Base-by-base conservation (phyloP, 1,139 yeast genomes). In the Suhomyces maxii region DNA sequence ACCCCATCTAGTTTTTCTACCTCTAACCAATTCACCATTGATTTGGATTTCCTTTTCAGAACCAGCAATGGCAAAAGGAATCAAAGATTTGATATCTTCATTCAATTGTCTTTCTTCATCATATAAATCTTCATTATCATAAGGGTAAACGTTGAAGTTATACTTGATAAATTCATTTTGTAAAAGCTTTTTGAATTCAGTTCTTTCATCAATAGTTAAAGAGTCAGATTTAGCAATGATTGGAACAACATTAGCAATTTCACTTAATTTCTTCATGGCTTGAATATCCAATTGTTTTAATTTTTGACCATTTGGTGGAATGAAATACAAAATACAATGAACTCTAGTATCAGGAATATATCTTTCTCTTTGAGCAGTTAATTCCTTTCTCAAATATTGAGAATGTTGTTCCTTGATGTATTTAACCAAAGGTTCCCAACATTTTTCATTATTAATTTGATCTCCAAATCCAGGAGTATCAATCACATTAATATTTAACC, bases 381-480 rank as follows among this genome's bases (percentile, higher is more conserved):
- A 84, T 71, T 93, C 99, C 68, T 89, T 89, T 70, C 98, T 86
- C 65, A 93, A 79, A 66, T 88, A 93, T 60, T 86, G 87, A 32
- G 96, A 87, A 68, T 93, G 96, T 72, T 93, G 99, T 67, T 93
- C 99, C 72, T 91, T 90, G 65, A 93, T 89, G 69, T 91, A 91
- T 70, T 89, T 90, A 57, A 91, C 86, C 57, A 93, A 85, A 39
- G 97, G 97, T 58, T 93, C 98, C 98, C 98, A 93, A 60, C 91
- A 93, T 68, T 87, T 86, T 60, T 90, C 96, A 69, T 93, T 93
- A 71, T 93, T 89, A 59, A 93, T 86, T 69, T 89, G 96, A 71
- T 93, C 99, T 36, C 97, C 98, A 73, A 89, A 93, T 8, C 99
- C 99, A 10, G 98, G 98, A 8, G 98, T 93, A 65, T 93, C 99